Evolutionary conservation across 306 rosid species (phyloP), one percentile per base, ranked within the genome.

Genomic region (Quercus glauca): DNA sequence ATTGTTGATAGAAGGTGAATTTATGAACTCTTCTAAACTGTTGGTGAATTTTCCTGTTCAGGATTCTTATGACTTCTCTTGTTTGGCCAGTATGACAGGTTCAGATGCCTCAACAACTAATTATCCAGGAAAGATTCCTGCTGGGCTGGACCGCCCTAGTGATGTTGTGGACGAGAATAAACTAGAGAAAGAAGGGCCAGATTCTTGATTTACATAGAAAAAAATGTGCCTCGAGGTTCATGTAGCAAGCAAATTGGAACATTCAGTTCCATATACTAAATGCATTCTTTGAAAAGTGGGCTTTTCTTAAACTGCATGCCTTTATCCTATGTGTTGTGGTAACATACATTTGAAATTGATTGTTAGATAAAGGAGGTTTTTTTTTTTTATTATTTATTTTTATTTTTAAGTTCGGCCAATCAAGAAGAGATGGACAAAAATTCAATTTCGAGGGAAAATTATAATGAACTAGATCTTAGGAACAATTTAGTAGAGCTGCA

Each of bases 41-140:
- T 21, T 29, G 29, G 20, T 49, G 58, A 18, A 19, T 58, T 64
- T 53, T 70, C 19, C 51, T 31, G 9, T 25, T 58, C 57, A 60
- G 21, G 76, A 76, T 82, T 70, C 82, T 78, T 78, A 73, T 37
- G 55, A 63, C 56, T 59, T 51, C 37, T 81, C 78, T 76, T 79
- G 15, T 25, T 76, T 59, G 55, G 82, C 74, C 89, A 86, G 93
- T 75, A 79, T 86, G 89, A 69, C 82, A 55, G 89, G 90, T 71
- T 82, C 82, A n/a, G 91, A 89, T 49, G 56, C 79, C 37, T 86
- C 93, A 14, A 79, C 86, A 26, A 90, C 91, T 74, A 84, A 90
- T 77, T 89, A 84, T 85, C 91, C 93, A 7, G 93, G 95, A 72
- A 92, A 80, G 85, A 77, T 89, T 69, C 95, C 95, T 80, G 11